Base-by-base conservation (phyloP, 225 moss, liverwort and hornwort genomes). In the Bryoerythrophyllum caledonicum region DNA sequence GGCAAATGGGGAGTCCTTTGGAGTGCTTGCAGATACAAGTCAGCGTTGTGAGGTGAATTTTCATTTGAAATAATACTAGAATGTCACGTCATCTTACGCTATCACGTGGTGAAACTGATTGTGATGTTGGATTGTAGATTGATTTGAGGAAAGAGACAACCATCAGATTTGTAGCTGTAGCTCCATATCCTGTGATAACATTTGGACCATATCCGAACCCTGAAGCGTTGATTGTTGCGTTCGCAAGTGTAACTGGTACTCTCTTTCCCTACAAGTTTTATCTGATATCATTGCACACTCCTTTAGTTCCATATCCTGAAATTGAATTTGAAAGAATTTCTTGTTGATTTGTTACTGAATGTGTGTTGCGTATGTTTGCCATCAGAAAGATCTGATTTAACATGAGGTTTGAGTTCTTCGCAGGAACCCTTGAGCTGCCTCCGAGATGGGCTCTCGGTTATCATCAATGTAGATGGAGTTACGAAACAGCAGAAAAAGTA, bases 391-490 rank as follows among this genome's bases (percentile, higher is more conserved):
- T 74, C 69, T 24, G 46, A 77, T 48, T 60, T 20, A 68, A 41
- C 5, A 12, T 52, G 15, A 14, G 44, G 46, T 38, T 11, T 17
- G 74, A 25, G n/a, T 34, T 67, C 17, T 66, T 38, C 25, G 13
- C 72, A 96, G 92, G 96, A 23, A 92, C 90, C 26, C 62, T 94
- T 11, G 34, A 86, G 1, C 89, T 99, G 89, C 97, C 97, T 20
- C 87, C 97, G 25, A 94, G 94, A 76, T 99, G 93, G 94, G 80
- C 89, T 55, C 79, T 99, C 60, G 93, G 97, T 68, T 94, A 89
- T 72, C 97, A 99, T 30, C 94, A 99, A 74, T 99, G 97, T 34
- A 84, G 90, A 76, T 94, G 76, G 80, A 99, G 90, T 82, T 94
- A 94, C 26, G 84, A 89, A 76, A 83, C 91, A 71, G 68, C 84